Evolutionary conservation across 306 rosid genomes (phyloP).

Genomic region (Macrotyloma uniflorum): DNA sequence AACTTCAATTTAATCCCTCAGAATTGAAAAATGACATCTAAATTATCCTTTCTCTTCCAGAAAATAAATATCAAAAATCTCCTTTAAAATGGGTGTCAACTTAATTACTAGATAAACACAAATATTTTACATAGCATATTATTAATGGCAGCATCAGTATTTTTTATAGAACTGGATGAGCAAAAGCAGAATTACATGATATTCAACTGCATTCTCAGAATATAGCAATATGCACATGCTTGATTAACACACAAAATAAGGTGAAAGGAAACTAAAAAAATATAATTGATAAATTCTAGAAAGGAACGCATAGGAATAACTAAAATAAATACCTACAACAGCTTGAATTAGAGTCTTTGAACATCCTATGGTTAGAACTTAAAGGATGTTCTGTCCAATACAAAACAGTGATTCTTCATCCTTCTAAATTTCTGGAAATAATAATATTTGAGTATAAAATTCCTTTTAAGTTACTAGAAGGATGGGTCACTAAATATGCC

Average conservation of each 20-base stretch:
- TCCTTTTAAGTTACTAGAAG: slow-evolving; percentile 1
- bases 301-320: not conserved
- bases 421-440: not conserved
- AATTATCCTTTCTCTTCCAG: not conserved
- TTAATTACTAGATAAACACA: not conserved
- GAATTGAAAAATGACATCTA: not conserved
- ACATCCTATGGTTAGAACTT: not conserved
- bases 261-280: not conserved
- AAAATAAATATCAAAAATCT: not conserved
- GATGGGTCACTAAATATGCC: slow-evolving; percentile 28
- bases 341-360: not conserved
- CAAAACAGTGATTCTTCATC: not conserved
- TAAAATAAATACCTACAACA: not conserved
- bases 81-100: not conserved
- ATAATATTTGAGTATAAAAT: not conserved
- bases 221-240: not conserved
- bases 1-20: not conserved
- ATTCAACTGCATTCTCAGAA: not conserved
- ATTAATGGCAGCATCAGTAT: not conserved
- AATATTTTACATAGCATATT: slow-evolving; percentile 19
- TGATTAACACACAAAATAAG: not conserved
- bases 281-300: not conserved
- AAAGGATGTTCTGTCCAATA: slow-evolving; percentile 16
- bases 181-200: not conserved
- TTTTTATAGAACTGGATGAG: slow-evolving; percentile 4